Conservation (phyloP, 1,284 basidiomycete species). For the Trametes versicolor region DNA sequence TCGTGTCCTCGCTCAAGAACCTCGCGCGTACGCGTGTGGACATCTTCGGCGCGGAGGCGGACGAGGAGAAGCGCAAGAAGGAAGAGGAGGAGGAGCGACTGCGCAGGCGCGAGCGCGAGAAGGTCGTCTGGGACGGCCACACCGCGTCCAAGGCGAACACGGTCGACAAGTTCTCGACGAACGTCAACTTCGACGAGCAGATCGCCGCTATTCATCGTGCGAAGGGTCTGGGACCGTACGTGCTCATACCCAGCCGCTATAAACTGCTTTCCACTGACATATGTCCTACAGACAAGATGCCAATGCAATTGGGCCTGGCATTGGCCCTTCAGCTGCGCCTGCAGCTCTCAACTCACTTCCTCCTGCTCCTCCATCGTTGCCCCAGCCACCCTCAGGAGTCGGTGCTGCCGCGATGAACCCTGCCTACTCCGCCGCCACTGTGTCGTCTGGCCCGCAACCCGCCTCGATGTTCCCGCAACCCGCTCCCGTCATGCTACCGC, state of each 20-base stretch:
- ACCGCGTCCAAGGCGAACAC: conserved; percentile 90
- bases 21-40: conserved; percentile 93
- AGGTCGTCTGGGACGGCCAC: conserved; percentile 96
- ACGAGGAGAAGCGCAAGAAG: conserved; percentile 86
- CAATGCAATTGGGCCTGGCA: conserved; percentile 83
- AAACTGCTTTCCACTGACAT: conserved; percentile 20
- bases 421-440: conserved; percentile 75
- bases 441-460: conserved; percentile 84
- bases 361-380: conserved; percentile 71
- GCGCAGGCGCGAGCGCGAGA: conserved; percentile 85
- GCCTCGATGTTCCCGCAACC: conserved; percentile 72
- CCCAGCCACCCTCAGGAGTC: conserved; percentile 61
- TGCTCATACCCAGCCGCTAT: conserved; percentile 11
- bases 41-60: conserved; percentile 92
- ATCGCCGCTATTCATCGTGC: conserved; percentile 93
- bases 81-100: conserved; percentile 88
- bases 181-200: conserved; percentile 94
- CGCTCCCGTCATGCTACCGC: conserved; percentile 82
- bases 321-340: conserved; percentile 80
- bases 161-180: conserved; percentile 89
- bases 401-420: conserved; percentile 53
- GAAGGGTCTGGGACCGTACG: conserved; percentile 83
- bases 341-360: conserved; percentile 67
- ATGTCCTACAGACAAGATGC: conserved; percentile 64
- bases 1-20: conserved; percentile 90